Conservation (phyloP, 73 alveolate genomes). For the Paramecium caudatum region DNA sequence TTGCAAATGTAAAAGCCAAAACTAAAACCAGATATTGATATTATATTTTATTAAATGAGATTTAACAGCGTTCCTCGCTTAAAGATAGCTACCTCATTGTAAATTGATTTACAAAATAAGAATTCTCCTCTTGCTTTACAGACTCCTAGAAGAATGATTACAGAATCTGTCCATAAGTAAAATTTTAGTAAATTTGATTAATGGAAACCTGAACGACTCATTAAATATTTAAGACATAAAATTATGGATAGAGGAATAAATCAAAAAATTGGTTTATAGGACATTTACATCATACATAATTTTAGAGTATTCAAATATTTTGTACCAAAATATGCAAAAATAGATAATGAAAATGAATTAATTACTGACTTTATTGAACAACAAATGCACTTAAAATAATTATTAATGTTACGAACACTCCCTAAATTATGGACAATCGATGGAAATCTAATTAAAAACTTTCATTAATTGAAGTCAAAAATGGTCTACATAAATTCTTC, state of each 20-base stretch:
- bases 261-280: constrained; percentile 81
- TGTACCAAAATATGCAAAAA: constrained; percentile 88
- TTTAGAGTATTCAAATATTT: constrained; percentile 91
- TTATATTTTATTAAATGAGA: constrained; percentile 15
- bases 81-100: background rate
- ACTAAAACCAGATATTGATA: constrained; percentile 51
- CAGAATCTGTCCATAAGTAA: background rate
- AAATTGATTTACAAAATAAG: background rate
- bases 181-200: constrained; percentile 13
- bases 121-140: background rate
- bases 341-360: constrained; percentile 87
- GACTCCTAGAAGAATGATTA: background rate
- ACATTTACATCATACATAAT: constrained; percentile 90
- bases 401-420: constrained; percentile 92
- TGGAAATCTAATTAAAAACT: constrained; percentile 82
- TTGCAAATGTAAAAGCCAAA: constrained; percentile 28
- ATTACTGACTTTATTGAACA: constrained; percentile 28
- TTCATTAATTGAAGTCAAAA: background rate
- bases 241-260: constrained; percentile 13
- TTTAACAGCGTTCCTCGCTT: constrained; percentile 28
- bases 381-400: constrained; percentile 75
- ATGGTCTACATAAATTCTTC: background rate
- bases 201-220: constrained; percentile 49
- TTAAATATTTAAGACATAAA: constrained; percentile 8
- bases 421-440: constrained; percentile 89